phyloP scores from a whole-genome alignment of 305 asterid species.

The Vinca major region DNA sequence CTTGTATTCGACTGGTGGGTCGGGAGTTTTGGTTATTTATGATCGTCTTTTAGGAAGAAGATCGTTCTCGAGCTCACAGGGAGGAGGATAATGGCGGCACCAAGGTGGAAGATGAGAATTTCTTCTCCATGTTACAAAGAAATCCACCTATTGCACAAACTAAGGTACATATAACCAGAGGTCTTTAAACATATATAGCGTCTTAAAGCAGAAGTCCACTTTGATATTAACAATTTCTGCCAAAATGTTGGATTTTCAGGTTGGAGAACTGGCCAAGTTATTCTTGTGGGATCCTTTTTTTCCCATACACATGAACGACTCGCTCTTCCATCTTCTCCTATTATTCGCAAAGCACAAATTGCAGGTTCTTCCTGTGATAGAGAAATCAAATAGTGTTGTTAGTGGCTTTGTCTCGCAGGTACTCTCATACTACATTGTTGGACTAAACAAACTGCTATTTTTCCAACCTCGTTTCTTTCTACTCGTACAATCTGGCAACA shows the following conservation, averaged over 20 bases:
- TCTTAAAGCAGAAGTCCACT: no score
- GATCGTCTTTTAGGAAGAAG: slow-evolving; percentile 6
- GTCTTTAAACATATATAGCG: no score
- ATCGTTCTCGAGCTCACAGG: neutral
- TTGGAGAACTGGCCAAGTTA: slow-evolving; percentile 5
- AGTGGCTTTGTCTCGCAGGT: slow-evolving; percentile 15
- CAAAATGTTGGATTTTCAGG: neutral
- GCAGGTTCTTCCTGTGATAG: slow-evolving; percentile 13
- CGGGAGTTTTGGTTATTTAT: no score
- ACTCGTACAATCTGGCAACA: no score
- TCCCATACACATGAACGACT: slow-evolving; percentile 5
- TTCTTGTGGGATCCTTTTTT: slow-evolving; percentile 6
- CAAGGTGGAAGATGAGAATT: slow-evolving; percentile 4
- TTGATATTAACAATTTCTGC: no score
- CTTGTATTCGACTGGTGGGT: no score
- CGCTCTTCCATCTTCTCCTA: slow-evolving; percentile 15
- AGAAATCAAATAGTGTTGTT: neutral
- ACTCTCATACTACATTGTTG: neutral
- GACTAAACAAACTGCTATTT: no score
- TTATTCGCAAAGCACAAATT: slow-evolving; percentile 11
- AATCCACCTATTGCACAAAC: slow-evolving; percentile 18
- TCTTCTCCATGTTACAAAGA: neutral
- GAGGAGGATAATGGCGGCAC: neutral
- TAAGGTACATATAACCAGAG: neutral
- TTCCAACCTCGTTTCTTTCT: no score